Evolutionary conservation across 1,284 basidiomycete genomes (phyloP).

Genomic region (Cryptococcus maquisensis): DNA sequence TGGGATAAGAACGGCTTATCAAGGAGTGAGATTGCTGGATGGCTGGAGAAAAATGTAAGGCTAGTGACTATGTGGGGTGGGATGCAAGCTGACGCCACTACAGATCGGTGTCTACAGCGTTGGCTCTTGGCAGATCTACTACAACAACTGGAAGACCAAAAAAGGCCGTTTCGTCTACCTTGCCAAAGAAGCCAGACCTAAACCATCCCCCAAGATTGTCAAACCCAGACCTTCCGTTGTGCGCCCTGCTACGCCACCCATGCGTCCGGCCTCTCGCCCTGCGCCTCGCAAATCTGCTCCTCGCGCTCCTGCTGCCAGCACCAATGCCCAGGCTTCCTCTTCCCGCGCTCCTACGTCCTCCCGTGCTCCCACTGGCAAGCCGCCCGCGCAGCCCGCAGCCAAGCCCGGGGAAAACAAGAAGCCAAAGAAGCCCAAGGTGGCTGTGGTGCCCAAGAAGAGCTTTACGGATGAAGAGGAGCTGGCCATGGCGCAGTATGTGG

Average conservation of each 20-base stretch:
- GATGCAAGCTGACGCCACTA: not conserved
- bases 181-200: not conserved
- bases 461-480: constrained; percentile 7
- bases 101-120: constrained; percentile 5
- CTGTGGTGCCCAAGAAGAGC: not conserved
- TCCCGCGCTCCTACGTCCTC: too few species aligned
- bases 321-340: too few species aligned
- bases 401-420: not conserved
- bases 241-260: too few species aligned
- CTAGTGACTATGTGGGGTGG: not conserved
- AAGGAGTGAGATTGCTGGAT: constrained; percentile 1
- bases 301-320: not conserved
- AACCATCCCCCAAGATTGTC: not conserved
- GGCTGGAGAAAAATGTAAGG: constrained; percentile 5
- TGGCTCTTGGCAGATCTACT: constrained; percentile 2
- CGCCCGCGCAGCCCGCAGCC: not conserved
- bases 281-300: not conserved
- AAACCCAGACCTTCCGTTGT: too few species aligned
- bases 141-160: constrained; percentile 4
- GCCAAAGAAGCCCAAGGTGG: not conserved
- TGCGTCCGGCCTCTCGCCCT: not conserved
- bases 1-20: not conserved
- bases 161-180: not conserved
- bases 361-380: too few species aligned
- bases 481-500: constrained; percentile 11